Base-by-base conservation (phyloP, 176 grass and related monocot genomes). In the Eleusine indica region DNA sequence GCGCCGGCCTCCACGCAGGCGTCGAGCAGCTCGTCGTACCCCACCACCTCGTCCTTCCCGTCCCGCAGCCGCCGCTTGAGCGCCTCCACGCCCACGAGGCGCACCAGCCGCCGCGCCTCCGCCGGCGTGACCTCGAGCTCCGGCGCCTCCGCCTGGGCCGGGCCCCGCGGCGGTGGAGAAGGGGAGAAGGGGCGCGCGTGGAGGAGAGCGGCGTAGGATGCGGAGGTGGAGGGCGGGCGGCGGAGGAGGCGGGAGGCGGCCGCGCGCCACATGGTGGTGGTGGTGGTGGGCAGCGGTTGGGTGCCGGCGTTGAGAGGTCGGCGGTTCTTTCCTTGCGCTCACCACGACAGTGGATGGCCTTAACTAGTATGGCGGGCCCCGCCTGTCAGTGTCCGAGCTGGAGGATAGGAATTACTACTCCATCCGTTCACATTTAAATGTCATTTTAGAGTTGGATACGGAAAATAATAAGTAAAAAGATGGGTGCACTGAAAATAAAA, bases 61-160 rank as follows among this genome's bases (percentile, higher is more conserved):
- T 79, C 81, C 43, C 63, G 78, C 28, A 93, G 91, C 25, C 89
- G 78, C 68, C 72, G 60, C 83, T 91, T 91, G 49, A 94, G 86
- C 83, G 89, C 70, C 83, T 89, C 92, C 5, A 94, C 89, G 80
- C 86, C 86, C 7, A 89, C 88, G 60, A 94, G 86, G 58, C 86
- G 83, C 86, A 91, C 57, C 43, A 91, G 80, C 66, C 92, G 76
- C 42, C 89, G 87, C 67, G 86, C 86, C 86, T 94, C 89, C 43
- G 83, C 76, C n/a, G 84, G 46, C 18, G 80, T 84, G 6, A 91
- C 42, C 58, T 79, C 54, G 16, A 40, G 63, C 56, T 15, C 15
- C 16, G 57, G 21, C 5, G 73, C 77, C 60, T 46, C 49, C 12
- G 28, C 10, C 14, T 57, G 29, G 1, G 19, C 22, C 46, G 39